Evolutionary conservation across 108 stramenopile species (phyloP).

Genomic region (Chaetoceros tenuissimus): DNA sequence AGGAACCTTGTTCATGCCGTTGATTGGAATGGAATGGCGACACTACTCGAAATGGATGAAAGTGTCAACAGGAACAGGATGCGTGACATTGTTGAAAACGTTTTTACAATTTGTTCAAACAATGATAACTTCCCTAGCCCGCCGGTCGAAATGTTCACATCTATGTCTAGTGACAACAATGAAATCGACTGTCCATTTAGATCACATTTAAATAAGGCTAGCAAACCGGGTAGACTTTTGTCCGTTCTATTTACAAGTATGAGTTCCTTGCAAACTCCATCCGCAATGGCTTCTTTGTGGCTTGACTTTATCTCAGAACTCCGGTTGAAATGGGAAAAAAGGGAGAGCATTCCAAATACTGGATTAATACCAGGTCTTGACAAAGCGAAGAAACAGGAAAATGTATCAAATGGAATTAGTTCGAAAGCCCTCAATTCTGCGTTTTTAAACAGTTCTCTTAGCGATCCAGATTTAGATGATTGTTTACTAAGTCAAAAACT

Average conservation of each 20-base stretch:
- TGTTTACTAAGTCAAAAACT: constrained; percentile 82
- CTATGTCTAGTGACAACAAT: background rate
- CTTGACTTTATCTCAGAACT: constrained; percentile 61
- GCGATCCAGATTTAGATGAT: constrained; percentile 63
- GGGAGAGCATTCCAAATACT: constrained; percentile 71
- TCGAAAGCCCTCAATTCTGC: constrained; percentile 9
- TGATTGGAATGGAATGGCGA: constrained; percentile 59
- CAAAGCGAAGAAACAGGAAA: background rate
- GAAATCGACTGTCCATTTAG: background rate
- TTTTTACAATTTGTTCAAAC: background rate
- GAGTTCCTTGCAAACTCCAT: constrained; percentile 54
- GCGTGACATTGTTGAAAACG: background rate
- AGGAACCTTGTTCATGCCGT: constrained; percentile 57
- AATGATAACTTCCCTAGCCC: background rate
- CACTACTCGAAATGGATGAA: constrained; percentile 35
- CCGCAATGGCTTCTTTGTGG: constrained; percentile 73
- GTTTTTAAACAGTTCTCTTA: constrained; percentile 34
- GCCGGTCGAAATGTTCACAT: background rate
- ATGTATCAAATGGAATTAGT: background rate
- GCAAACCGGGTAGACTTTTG: constrained; percentile 73
- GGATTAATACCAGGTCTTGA: constrained; percentile 61
- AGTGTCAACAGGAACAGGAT: constrained; percentile 14
- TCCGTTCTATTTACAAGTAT: constrained; percentile 78
- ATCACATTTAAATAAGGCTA: constrained; percentile 37
- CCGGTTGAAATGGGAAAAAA: constrained; percentile 54